Base-by-base conservation (phyloP, 2,329 filamentous ascomycete genomes). In the Arthrinium puccinioides region DNA sequence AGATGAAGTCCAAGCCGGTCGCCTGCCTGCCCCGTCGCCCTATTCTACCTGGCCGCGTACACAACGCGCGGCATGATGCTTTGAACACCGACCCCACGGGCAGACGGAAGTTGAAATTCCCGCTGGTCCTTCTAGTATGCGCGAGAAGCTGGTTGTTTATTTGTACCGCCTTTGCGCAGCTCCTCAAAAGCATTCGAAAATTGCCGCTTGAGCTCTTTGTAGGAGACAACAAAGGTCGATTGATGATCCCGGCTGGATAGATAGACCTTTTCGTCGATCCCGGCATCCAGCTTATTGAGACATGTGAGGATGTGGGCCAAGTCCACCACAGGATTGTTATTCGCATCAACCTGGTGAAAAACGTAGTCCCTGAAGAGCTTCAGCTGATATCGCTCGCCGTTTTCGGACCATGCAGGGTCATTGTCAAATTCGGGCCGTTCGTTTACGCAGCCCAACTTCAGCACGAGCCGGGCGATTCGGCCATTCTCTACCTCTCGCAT, bases 291-390 rank as follows among this genome's bases (percentile, higher is more conserved):
- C 58, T 95, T 96, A 64, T 94, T 96, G 48, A 98, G 63, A 54
- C 84, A 90, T 19, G 74, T 76, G 31, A 98, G 61, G 45, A 97
- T 87, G 63, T 97, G 89, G 4, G 84, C 90, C 40, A 96, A 68
- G 55, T 96, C 86, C 5, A 94, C 70, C 2, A 89, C 82, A 0
- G 92, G 84, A 37, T 85, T 83, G 11, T 87, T 88, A 40, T 87
- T 79, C 21, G 77, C 74, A 56, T 97, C 88, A 10, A 96, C 88
- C 54, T 94, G 89, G 59, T 98, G 92, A 63, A 97, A 98, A 27
- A 96, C 87, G 52, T 94, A 97, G 62, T 98, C 92, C 34, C 92
- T 79, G 69, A 97, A 97, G 8, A 98, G 74, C 63, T 95, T 96
- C 46, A 98, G 70, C 56, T 87, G 84, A 58, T 95, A 97, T 20